Evolutionary conservation across 2,329 filamentous ascomycete species (phyloP).

Genomic region (Massarina eburnea): DNA sequence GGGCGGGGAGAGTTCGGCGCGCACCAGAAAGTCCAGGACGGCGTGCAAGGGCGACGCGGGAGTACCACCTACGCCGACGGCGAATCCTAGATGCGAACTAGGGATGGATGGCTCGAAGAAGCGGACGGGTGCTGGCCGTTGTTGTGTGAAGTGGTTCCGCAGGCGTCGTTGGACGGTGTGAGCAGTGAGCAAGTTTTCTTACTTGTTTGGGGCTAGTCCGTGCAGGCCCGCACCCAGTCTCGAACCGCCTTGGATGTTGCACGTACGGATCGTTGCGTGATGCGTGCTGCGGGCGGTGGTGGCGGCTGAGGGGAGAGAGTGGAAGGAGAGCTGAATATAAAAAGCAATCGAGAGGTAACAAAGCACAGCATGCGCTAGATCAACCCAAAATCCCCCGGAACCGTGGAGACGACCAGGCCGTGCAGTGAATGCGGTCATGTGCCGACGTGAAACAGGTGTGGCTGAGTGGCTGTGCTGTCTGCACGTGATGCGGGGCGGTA

Average conservation of each 20-base stretch:
- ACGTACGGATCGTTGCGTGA: constrained; percentile 2
- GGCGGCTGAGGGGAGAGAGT: not conserved
- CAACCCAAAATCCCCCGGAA: no score
- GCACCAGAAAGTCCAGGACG: not conserved
- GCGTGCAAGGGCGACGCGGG: not conserved
- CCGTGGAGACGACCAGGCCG: no score
- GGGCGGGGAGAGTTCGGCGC: not conserved
- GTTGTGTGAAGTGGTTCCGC: constrained; percentile 3
- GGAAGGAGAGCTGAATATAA: not conserved
- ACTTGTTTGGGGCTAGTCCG: constrained; percentile 4
- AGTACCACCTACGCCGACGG: no score
- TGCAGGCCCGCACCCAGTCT: constrained; percentile 8
- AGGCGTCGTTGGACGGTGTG: not conserved
- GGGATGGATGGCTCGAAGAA: not conserved
- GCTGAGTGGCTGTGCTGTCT: not conserved
- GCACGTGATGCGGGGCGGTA: constrained; percentile 12
- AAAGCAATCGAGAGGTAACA: not conserved
- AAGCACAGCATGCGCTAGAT: no score
- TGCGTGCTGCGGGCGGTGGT: not conserved
- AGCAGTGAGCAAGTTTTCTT: constrained; percentile 28
- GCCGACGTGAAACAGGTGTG: no score
- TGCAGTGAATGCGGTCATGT: no score
- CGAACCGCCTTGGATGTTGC: constrained; percentile 11
- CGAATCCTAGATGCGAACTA: not conserved
- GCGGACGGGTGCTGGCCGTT: not conserved